Percentiles rank a stretch among this genome's conserved stretches.
Conservation (phyloP, 352 stramenopile species). For the Pythium angustatum region DNA sequence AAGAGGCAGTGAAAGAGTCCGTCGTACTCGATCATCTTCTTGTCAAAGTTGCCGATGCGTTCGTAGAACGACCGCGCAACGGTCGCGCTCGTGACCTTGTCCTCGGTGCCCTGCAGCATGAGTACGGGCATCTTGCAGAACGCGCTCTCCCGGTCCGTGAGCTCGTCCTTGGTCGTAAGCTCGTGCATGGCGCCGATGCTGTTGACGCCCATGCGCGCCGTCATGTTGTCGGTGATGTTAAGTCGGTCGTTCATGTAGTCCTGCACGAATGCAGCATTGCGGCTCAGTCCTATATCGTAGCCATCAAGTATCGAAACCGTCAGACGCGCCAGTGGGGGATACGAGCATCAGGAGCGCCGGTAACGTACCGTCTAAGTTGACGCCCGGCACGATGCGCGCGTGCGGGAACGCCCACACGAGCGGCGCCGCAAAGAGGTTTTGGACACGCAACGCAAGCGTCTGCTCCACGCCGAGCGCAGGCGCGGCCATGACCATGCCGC, state of each 20-base stretch:
- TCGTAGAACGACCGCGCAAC: constrained; percentile 43
- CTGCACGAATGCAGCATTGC: constrained; percentile 42
- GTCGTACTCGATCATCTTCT: constrained; percentile 62
- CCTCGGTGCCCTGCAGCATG: constrained; percentile 48
- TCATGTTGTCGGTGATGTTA: constrained; percentile 50
- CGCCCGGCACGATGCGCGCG: constrained; percentile 48
- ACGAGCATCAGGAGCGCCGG: too few species aligned
- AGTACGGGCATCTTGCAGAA: constrained; percentile 35
- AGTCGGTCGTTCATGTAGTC: constrained; percentile 60
- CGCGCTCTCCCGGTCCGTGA: constrained; percentile 26
- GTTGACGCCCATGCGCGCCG: constrained; percentile 40
- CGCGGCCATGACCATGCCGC: constrained; percentile 49
- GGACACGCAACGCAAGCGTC: constrained; percentile 45
- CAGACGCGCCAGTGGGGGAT: too few species aligned
- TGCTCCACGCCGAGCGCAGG: constrained; percentile 65
- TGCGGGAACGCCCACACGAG: constrained; percentile 46
- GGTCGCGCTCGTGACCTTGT: constrained; percentile 48
- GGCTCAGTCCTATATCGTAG: constrained; percentile 31
- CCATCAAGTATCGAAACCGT: too few species aligned
- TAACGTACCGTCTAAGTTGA: constrained; percentile 48
- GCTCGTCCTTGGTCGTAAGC: constrained; percentile 13
- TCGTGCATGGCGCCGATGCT: constrained; percentile 30
- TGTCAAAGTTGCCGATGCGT: constrained; percentile 49
- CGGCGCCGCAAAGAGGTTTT: constrained; percentile 41
- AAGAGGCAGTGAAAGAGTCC: constrained; percentile 67